Evolutionary conservation across 331 rosid species (phyloP).

Genomic region (Acacia pycnantha): DNA sequence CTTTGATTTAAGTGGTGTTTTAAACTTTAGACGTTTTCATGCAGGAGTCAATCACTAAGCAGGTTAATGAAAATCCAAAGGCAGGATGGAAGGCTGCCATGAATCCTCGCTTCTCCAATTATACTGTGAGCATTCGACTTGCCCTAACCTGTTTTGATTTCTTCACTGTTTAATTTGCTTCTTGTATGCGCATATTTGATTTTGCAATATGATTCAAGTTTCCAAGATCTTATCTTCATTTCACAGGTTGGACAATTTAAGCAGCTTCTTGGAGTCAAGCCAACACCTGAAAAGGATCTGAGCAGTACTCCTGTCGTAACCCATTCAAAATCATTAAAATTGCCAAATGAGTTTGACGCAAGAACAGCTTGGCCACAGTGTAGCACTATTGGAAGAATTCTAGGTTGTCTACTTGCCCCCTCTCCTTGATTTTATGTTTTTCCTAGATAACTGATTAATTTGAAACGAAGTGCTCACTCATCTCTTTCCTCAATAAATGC

Average conservation of each 20-base stretch:
- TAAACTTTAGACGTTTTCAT: conserved; percentile 10
- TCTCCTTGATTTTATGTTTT: conserved; percentile 10
- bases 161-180: conserved; percentile 14
- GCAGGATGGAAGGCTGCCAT: conserved; percentile 92
- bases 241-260: conserved; percentile 77
- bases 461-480: conserved; percentile 36
- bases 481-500: conserved; percentile 23
- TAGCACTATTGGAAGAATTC: conserved; percentile 70
- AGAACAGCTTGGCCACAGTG: conserved; percentile 91
- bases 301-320: conserved; percentile 42
- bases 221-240: conserved; percentile 19
- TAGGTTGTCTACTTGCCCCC: conserved; percentile 47
- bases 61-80: conserved; percentile 60
- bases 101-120: conserved; percentile 74
- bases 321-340: conserved; percentile 68
- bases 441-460: conserved; percentile 8
- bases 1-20: background rate
- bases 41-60: conserved; percentile 74
- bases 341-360: conserved; percentile 80
- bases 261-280: conserved; percentile 88
- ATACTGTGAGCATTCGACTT: conserved; percentile 56
- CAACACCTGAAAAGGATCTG: conserved; percentile 49
- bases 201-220: conserved; percentile 7
- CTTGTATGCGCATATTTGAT: conserved; percentile 9
- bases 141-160: background rate